These are phyloP conservation scores for Neurospora discreta DNA, from an alignment of 495 filamentous ascomycete species.

Conservation along the genomic window DNA sequence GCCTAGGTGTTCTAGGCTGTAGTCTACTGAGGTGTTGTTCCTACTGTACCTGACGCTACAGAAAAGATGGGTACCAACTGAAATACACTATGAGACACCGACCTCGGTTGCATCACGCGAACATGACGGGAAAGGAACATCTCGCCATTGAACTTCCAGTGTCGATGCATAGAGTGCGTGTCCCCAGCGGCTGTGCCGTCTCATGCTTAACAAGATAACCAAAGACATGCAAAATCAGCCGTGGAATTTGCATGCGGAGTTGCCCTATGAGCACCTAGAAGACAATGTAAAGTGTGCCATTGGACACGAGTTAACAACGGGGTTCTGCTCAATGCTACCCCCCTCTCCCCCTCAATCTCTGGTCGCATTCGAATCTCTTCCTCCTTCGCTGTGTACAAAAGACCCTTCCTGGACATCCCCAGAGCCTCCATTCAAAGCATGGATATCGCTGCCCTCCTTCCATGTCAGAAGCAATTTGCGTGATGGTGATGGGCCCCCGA, in stretches of 20 bases:
- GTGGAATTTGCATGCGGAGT: slow-evolving; percentile 20
- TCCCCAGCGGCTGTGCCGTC: slow-evolving; percentile 21
- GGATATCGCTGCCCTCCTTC: background rate
- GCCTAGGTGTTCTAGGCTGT: background rate
- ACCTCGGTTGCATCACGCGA: background rate
- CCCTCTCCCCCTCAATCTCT: background rate
- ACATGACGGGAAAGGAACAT: background rate
- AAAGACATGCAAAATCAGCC: slow-evolving; percentile 9
- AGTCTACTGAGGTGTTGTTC: background rate
- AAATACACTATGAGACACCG: background rate
- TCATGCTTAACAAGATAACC: slow-evolving; percentile 8
- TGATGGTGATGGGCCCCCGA: background rate
- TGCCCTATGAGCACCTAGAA: slow-evolving; percentile 27
- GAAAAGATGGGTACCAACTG: background rate
- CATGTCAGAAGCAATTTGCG: background rate
- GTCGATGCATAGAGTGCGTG: slow-evolving; percentile 3
- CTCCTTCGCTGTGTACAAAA: background rate
- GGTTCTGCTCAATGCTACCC: background rate
- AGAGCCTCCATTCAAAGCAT: background rate
- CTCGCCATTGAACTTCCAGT: background rate
- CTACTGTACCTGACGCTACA: slow-evolving; percentile 4
- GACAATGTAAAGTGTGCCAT: slow-evolving; percentile 14
- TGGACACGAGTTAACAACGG: slow-evolving; percentile 16
- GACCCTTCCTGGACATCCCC: background rate
- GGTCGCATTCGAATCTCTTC: background rate